Conservation (phyloP, 352 stramenopile species). For the Globisporangium sylvaticum region DNA sequence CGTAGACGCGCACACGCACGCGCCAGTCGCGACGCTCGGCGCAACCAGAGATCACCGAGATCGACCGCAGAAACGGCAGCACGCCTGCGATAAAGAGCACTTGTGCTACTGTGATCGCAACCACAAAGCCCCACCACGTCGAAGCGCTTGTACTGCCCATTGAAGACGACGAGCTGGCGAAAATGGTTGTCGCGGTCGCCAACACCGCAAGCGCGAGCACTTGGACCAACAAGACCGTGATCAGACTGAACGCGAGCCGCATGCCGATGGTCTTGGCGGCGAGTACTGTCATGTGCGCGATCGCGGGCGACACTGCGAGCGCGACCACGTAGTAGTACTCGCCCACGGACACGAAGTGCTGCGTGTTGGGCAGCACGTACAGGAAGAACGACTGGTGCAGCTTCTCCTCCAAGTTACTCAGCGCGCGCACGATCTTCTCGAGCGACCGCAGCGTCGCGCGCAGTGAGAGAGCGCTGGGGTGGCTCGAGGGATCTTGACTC, state of each 20-base stretch:
- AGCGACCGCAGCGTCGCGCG: conserved; percentile 45
- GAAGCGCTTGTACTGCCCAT: not conserved
- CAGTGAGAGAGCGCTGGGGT: conserved; percentile 22
- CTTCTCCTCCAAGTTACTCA: conserved; percentile 89
- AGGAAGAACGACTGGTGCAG: conserved; percentile 88
- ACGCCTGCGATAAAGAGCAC: conserved; percentile 22
- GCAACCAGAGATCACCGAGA: conserved; percentile 37
- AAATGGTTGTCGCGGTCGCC: conserved; percentile 7
- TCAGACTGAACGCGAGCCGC: conserved; percentile 51
- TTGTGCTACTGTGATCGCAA: conserved; percentile 22
- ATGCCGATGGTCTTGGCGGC: conserved; percentile 51
- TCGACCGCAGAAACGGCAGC: conserved; percentile 23
- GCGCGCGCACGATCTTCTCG: conserved; percentile 63
- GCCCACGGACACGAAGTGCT: conserved; percentile 80
- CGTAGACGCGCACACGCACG: conserved; percentile 31
- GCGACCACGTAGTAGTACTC: conserved; percentile 84
- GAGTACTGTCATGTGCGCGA: conserved; percentile 55
- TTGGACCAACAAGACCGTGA: conserved; percentile 37
- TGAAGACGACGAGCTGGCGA: not conserved
- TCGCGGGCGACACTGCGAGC: conserved; percentile 61
- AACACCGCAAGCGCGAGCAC: conserved; percentile 22
- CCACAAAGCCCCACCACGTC: conserved; percentile 27
- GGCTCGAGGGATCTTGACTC: conserved; percentile 15
- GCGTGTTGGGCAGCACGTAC: conserved; percentile 72
- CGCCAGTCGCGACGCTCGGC: conserved; percentile 34